Evolutionary conservation across 768 basidiomycete genomes (phyloP).

Genomic region (Austroboletus eburneus): DNA sequence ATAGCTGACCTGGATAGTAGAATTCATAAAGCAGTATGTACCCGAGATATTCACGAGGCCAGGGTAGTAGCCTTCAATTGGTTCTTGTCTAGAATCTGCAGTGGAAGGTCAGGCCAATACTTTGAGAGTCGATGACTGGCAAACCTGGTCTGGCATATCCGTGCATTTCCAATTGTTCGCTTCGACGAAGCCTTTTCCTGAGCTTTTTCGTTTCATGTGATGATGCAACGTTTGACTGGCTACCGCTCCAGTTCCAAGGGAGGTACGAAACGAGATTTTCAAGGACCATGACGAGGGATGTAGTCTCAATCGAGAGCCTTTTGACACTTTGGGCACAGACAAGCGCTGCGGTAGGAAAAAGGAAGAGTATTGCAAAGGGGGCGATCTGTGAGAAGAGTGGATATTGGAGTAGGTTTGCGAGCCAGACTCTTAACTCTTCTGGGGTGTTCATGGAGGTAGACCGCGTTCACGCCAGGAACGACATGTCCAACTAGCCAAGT

Average conservation of each 20-base stretch:
- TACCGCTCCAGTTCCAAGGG: slow-evolving; percentile 61
- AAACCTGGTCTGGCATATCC: slow-evolving; percentile 30
- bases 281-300: slow-evolving; percentile 47
- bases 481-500: slow-evolving; percentile 21
- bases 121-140: slow-evolving; percentile 4
- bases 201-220: slow-evolving; percentile 40
- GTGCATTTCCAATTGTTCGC: slow-evolving; percentile 52
- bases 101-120: neutral
- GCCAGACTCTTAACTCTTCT: slow-evolving; percentile 39
- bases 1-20: slow-evolving; percentile 74
- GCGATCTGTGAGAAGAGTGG: slow-evolving; percentile 51
- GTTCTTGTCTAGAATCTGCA: slow-evolving; percentile 24
- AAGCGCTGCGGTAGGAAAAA: slow-evolving; percentile 36
- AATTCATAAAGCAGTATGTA: slow-evolving; percentile 97
- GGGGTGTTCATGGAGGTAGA: slow-evolving; percentile 40
- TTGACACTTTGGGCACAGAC: slow-evolving; percentile 26
- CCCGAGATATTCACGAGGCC: slow-evolving; percentile 95
- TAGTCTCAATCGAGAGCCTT: slow-evolving; percentile 27
- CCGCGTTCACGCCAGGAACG: slow-evolving; percentile 25
- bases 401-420: slow-evolving; percentile 35
- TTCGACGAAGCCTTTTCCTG: slow-evolving; percentile 49
- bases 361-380: slow-evolving; percentile 51
- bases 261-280: slow-evolving; percentile 51
- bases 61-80: slow-evolving; percentile 57
- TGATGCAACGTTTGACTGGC: slow-evolving; percentile 18